Conservation (phyloP, 495 filamentous ascomycete genomes). For the Neurospora sp. region DNA sequence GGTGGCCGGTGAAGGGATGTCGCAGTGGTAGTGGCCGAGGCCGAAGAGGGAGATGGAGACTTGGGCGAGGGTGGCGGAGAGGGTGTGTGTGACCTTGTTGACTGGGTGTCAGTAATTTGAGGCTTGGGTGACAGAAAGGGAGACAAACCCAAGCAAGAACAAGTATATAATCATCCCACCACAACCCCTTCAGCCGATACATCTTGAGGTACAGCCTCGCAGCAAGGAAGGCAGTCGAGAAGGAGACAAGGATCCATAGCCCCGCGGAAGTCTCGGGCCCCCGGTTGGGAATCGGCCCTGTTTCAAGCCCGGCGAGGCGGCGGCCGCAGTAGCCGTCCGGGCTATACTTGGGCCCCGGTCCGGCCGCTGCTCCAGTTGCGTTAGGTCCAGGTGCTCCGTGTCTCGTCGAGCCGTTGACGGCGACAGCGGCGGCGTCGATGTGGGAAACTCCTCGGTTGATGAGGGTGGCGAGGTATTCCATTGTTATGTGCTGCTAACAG, state of each 20-base stretch:
- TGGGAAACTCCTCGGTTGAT: background rate
- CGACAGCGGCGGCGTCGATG: background rate
- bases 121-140: too few species aligned
- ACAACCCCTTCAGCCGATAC: conserved; percentile 19
- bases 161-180: conserved; percentile 24
- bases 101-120: too few species aligned
- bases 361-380: background rate
- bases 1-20: conserved; percentile 4
- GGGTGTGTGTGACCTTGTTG: background rate
- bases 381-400: background rate
- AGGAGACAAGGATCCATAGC: conserved; percentile 17
- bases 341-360: background rate
- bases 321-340: background rate
- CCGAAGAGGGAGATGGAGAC: conserved; percentile 7
- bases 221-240: conserved; percentile 18
- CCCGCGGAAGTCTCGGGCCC: conserved; percentile 17
- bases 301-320: background rate
- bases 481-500: background rate
- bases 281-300: background rate
- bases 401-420: background rate
- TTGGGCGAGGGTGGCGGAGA: background rate
- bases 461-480: background rate
- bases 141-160: conserved; percentile 16
- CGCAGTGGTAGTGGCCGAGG: conserved; percentile 21
- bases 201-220: conserved; percentile 20